Conservation (phyloP, 1,284 basidiomycete genomes). For the Microbotryum silenes-acaulis region DNA sequence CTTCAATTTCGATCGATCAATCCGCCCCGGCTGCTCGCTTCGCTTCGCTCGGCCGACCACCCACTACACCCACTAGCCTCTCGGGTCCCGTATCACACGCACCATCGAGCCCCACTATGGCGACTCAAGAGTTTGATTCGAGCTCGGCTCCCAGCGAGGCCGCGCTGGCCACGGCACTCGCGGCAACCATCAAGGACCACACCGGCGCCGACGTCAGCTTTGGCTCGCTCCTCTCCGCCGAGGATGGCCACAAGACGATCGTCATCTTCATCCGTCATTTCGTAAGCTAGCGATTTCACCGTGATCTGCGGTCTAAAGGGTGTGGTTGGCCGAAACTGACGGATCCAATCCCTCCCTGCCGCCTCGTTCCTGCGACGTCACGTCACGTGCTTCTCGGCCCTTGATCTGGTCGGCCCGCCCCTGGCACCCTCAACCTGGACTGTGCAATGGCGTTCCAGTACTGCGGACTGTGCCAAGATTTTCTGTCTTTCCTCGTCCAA, state of each 20-base stretch:
- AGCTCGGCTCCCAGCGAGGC: too few species aligned
- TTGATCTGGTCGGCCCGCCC: neutral
- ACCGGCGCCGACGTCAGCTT: slow-evolving; percentile 19
- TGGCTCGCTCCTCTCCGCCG: slow-evolving; percentile 8
- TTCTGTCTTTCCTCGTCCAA: slow-evolving; percentile 49
- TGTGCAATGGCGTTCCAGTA: neutral
- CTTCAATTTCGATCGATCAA: too few species aligned
- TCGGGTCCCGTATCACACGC: too few species aligned
- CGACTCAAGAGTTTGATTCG: too few species aligned
- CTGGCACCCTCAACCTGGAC: neutral
- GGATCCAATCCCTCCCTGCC: slow-evolving; percentile 54
- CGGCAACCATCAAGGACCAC: slow-evolving; percentile 15
- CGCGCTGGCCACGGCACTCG: too few species aligned
- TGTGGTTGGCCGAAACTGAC: neutral
- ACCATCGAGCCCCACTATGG: too few species aligned
- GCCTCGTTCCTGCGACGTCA: slow-evolving; percentile 41
- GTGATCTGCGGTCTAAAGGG: slow-evolving; percentile 26
- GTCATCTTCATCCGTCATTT: slow-evolving; percentile 55
- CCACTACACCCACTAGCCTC: too few species aligned
- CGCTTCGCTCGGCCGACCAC: too few species aligned
- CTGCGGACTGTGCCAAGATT: slow-evolving; percentile 44
- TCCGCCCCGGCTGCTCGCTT: too few species aligned
- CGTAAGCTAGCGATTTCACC: slow-evolving; percentile 41
- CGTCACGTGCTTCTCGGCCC: slow-evolving; percentile 1
- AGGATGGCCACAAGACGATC: slow-evolving; percentile 47